These are phyloP conservation scores for Udeniomyces megalosporus DNA, from an alignment of 768 basidiomycete genomes.

Conservation along the genomic window DNA sequence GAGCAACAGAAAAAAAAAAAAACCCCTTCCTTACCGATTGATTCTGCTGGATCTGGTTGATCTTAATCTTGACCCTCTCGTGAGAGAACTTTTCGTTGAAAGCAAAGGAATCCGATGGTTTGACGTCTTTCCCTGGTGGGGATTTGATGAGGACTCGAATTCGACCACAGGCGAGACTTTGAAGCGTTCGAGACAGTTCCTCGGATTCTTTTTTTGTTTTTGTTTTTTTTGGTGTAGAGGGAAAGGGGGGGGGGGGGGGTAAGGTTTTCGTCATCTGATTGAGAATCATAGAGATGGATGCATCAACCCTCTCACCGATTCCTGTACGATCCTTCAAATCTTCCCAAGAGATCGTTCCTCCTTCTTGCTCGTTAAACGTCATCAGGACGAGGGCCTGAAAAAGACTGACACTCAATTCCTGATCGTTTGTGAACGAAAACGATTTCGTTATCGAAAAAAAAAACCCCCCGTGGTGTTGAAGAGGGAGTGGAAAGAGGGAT, in stretches of 20 bases:
- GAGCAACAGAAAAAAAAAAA: not conserved
- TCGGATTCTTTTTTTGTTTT: slow-evolving; percentile 22
- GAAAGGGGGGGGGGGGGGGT: too few relatives aligned
- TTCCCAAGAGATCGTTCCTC: slow-evolving; percentile 42
- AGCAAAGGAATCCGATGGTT: slow-evolving; percentile 52
- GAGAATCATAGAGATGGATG: not conserved
- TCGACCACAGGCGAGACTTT: slow-evolving; percentile 81
- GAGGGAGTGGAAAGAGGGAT: too few relatives aligned
- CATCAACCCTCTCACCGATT: slow-evolving; percentile 44
- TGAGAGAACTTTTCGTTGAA: slow-evolving; percentile 76
- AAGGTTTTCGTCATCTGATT: not conserved
- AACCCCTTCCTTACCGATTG: slow-evolving; percentile 67
- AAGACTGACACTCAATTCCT: slow-evolving; percentile 79
- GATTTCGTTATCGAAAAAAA: too few relatives aligned
- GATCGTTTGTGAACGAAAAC: too few relatives aligned
- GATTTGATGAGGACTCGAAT: slow-evolving; percentile 71
- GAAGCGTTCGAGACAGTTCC: slow-evolving; percentile 68
- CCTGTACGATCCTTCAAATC: slow-evolving; percentile 53
- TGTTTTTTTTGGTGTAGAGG: not conserved
- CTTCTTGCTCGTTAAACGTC: slow-evolving; percentile 51
- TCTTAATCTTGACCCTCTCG: slow-evolving; percentile 60
- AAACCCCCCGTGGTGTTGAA: too few relatives aligned
- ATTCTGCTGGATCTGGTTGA: slow-evolving; percentile 90
- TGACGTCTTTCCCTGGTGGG: slow-evolving; percentile 60
- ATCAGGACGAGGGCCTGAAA: slow-evolving; percentile 78